Base-by-base conservation (phyloP, 1,284 basidiomycete species). In the Chondrostereum purpureum region DNA sequence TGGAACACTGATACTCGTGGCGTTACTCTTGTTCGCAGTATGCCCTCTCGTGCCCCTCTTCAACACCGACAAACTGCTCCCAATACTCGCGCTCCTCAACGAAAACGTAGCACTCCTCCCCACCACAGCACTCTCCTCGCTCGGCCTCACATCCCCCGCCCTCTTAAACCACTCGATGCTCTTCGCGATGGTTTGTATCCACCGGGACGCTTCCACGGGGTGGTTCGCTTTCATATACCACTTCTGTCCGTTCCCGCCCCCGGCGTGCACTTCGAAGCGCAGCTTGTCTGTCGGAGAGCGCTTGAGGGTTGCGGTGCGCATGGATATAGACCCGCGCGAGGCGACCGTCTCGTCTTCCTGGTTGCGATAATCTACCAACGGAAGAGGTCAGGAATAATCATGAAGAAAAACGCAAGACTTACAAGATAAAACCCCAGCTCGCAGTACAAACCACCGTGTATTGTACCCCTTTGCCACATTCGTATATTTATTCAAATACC, bases 191-290 rank as follows among this genome's bases (percentile, higher is more conserved):
- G 83, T 84, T 50, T 88, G 81, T 0, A 77, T 78, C 92, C 92
- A 96, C n/a, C 90, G 75, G 2, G 84, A 76, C 2, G 91, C 89
- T 62, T 96, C 92, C 2, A 88, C 88, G 0, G 88, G 87, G 51
- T 94, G 91, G 48, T 86, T 90, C 0, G 92, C 93, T 53, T 90
- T 91, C 61, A 98, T 75, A 60, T 88, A 96, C 79, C 93, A 91
- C 60, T 88, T 91, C 54, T 87, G 85, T 0, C 73, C 69, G 6
- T 72, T 68, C 12, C 69, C 64, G 2, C 78, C 77, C 4, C 68
- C 65, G 3, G 83, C 88, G 51, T 85, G 80, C 8, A 97, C 77
- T 59, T 94, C 92, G 58, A 97, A 93, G 13, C 90, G 82, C 16
- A 83, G 68, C 48, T 80, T 80, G 50, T 87, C 86, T 6, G 68